A percentile compares a stretch with the other conserved stretches of the same genome.
Evolutionary conservation across 1,284 basidiomycete species (phyloP).

Genomic region (Somion occarium): DNA sequence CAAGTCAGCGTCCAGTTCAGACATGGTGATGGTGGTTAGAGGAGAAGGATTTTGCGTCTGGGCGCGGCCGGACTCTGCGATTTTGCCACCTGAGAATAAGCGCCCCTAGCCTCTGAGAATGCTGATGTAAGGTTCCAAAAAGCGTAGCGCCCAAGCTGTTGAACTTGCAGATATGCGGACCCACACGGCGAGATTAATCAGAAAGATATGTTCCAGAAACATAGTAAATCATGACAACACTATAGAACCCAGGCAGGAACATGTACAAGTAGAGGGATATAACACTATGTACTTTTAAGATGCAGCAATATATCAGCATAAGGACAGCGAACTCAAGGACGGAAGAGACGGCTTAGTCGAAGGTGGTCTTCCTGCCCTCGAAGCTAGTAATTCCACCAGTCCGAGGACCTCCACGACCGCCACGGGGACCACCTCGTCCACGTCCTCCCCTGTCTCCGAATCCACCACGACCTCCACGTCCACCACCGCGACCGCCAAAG

Average conservation of each 20-base stretch:
- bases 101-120: background rate
- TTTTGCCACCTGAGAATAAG: background rate
- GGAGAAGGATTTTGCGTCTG: background rate
- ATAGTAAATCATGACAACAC: background rate
- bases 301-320: background rate
- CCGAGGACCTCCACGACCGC: constrained; percentile 46
- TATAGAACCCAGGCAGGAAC: background rate
- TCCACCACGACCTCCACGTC: constrained; percentile 37
- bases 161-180: background rate
- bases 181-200: background rate
- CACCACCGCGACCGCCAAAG: constrained; percentile 36
- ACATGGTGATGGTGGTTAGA: constrained; percentile 39
- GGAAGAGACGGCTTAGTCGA: constrained; percentile 32
- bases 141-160: background rate
- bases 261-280: background rate
- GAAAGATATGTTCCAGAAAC: background rate
- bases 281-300: background rate
- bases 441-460: constrained; percentile 36
- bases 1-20: constrained; percentile 80
- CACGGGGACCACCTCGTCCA: constrained; percentile 38
- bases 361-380: constrained; percentile 82
- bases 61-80: background rate
- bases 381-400: constrained; percentile 72
- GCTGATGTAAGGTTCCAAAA: background rate
- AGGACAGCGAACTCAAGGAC: background rate